Base-by-base conservation (phyloP, 2,329 filamentous ascomycete species). In the Cercospora beticola region DNA sequence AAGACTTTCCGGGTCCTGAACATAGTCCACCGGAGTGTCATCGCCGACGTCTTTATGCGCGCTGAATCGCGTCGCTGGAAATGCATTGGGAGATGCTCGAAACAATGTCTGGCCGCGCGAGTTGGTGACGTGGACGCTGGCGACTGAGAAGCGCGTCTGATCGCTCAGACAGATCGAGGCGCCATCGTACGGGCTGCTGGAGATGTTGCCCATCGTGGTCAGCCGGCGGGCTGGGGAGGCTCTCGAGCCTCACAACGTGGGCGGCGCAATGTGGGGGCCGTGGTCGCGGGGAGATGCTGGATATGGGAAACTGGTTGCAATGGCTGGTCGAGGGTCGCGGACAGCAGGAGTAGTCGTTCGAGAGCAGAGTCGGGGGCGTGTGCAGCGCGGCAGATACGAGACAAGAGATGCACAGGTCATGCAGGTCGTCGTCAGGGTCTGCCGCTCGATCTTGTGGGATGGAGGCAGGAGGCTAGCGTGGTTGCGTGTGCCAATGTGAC, bases 101-200 rank as follows among this genome's bases (percentile, higher is more conserved):
- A 97, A 83, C 65, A 97, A 86, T 66, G 87, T 89, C 81, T 91
- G 92, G 80, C 90, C 90, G 74, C 89, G 90, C 71, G 90, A 88
- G 79, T 92, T 97, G 74, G 90, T 91, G 79, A 98, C 88, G 76
- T 88, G 88, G 72, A 97, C 86, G 65, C 91, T 92, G 70, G 94
- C 89, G 82, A 99, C 90, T 73, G 92, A 91, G 81, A 99, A 89
- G 86, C 93, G 89, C 80, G 88, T 92, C 85, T 97, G 95, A 80
- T 99, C 95, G 83, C 92, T 91, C 79, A 98, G 85, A 80, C 91
- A 96, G 79, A 98, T 84, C 76, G 88, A 83, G 75, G 88, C 86
- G 79, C 89, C 92, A 77, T 97, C 94, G 76, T 97, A 94, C 77
- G 90, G 89, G 82, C 89, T 91, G 85, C 94, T 97, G 81, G 89